phyloP scores from a whole-genome alignment of 2,329 filamentous ascomycete genomes.

The Myriosclerotinia curreyana region DNA sequence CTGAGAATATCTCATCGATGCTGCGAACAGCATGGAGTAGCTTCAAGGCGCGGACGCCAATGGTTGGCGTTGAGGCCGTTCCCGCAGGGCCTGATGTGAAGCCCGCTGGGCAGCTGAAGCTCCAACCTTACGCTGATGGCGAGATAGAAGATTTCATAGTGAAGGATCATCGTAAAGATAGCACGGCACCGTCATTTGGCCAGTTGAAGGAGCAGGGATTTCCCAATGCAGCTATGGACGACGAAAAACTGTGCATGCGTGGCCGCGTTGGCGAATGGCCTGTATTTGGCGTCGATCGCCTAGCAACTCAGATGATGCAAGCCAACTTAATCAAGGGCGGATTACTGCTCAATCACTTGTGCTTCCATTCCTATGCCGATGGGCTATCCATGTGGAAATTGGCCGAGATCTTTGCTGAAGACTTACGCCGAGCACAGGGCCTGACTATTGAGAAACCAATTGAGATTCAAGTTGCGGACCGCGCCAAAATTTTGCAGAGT shows the following conservation, averaged over 20 bases:
- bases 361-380: slow-evolving; percentile 12
- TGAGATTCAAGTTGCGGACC: slow-evolving; percentile 8
- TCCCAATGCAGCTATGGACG: slow-evolving; percentile 15
- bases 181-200: slow-evolving; percentile 1
- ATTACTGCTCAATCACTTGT: slow-evolving; percentile 12
- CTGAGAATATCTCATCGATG: slow-evolving; percentile 16
- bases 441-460: slow-evolving; percentile 12
- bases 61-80: slow-evolving; percentile 15
- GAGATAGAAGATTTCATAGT: slow-evolving; percentile 15
- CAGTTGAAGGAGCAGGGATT: slow-evolving; percentile 11
- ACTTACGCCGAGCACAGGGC: slow-evolving; percentile 15
- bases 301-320: slow-evolving; percentile 17
- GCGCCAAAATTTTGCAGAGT: slow-evolving; percentile 4
- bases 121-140: slow-evolving; percentile 13
- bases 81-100: slow-evolving; percentile 13
- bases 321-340: slow-evolving; percentile 15
- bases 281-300: slow-evolving; percentile 12
- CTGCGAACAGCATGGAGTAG: slow-evolving; percentile 15
- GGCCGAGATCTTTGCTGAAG: slow-evolving; percentile 14
- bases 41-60: slow-evolving; percentile 12
- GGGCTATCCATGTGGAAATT: slow-evolving; percentile 8
- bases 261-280: slow-evolving; percentile 16
- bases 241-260: slow-evolving; percentile 13
- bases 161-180: slow-evolving; percentile 12
- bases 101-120: slow-evolving; percentile 13